These are phyloP conservation scores for Sphagnum magellanicum DNA, from an alignment of 228 moss, liverwort and hornwort species.

Conservation along the genomic window DNA sequence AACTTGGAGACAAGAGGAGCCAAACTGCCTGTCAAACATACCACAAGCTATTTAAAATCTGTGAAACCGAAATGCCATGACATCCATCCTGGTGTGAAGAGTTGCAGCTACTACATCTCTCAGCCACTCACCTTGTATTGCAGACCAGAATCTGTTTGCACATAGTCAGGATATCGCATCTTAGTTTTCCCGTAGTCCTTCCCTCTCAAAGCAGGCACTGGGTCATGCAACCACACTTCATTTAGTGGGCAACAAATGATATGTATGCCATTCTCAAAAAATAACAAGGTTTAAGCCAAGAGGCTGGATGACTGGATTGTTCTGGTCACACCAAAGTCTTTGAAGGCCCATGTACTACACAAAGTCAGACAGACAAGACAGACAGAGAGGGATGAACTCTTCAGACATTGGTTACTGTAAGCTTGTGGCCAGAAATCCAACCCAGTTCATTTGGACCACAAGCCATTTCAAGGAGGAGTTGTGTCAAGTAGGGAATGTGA, in stretches of 20 bases:
- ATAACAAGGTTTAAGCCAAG: constrained; percentile 7
- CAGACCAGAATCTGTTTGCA: constrained; percentile 66
- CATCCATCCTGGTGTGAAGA: too few species aligned
- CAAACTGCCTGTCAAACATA: not conserved
- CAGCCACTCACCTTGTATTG: constrained; percentile 62
- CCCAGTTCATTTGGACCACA: too few species aligned
- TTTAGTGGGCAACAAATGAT: constrained; percentile 21
- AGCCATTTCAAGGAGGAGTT: too few species aligned
- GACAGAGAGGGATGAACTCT: not conserved
- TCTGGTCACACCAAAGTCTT: constrained; percentile 19
- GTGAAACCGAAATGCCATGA: too few species aligned
- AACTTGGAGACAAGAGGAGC: constrained; percentile 1
- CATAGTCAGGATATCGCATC: constrained; percentile 84
- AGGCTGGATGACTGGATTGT: constrained; percentile 14
- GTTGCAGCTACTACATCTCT: not conserved
- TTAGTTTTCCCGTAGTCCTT: constrained; percentile 93
- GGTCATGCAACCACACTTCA: constrained; percentile 6
- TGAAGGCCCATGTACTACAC: not conserved
- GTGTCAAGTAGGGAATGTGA: not conserved
- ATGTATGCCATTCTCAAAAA: constrained; percentile 35
- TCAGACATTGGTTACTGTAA: too few species aligned
- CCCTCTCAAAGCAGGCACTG: constrained; percentile 78
- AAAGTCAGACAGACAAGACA: not conserved
- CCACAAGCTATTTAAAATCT: too few species aligned
- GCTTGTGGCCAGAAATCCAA: too few species aligned